A percentile compares a stretch with the other conserved stretches of the same genome.
Evolutionary conservation across 371 early-diverging fungal species (phyloP).

Genomic region (Encephalitozoon romaleae): DNA sequence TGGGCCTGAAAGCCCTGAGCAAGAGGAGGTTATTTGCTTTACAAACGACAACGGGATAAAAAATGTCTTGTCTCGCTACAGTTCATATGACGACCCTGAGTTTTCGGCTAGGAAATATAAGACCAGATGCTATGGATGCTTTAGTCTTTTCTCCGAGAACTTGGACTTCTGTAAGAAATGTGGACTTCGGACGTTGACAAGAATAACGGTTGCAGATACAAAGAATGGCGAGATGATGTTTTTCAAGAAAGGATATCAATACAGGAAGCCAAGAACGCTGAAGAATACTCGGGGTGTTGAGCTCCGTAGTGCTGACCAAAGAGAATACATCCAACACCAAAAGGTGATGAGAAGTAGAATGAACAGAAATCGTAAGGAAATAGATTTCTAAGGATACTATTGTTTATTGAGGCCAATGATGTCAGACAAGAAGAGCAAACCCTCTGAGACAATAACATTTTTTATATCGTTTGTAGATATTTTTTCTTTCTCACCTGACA

Average conservation of each 20-base stretch:
- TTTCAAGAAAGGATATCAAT: slow-evolving; percentile 40
- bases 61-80: slow-evolving; percentile 14
- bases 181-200: slow-evolving; percentile 47
- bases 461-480: not conserved
- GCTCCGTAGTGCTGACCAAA: slow-evolving; percentile 29
- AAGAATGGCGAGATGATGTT: slow-evolving; percentile 15
- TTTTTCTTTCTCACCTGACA: not conserved
- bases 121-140: slow-evolving; percentile 46
- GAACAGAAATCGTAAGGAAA: not conserved
- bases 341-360: not conserved
- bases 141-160: slow-evolving; percentile 23
- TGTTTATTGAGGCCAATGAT: not conserved
- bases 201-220: slow-evolving; percentile 35
- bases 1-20: not conserved
- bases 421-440: slow-evolving; percentile 12
- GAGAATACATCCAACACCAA: slow-evolving; percentile 33
- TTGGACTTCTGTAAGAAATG: slow-evolving; percentile 52
- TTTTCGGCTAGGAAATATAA: slow-evolving; percentile 28
- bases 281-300: slow-evolving; percentile 27
- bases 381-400: not conserved
- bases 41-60: slow-evolving; percentile 46
- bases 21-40: slow-evolving; percentile 32
- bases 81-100: not conserved
- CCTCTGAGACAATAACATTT: not conserved
- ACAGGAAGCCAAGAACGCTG: slow-evolving; percentile 15